A percentile compares a stretch with the other conserved stretches of the same genome.
These are phyloP conservation scores for Penicillium sp. DNA, from an alignment of 2,329 filamentous ascomycete species.

Conservation along the genomic window DNA sequence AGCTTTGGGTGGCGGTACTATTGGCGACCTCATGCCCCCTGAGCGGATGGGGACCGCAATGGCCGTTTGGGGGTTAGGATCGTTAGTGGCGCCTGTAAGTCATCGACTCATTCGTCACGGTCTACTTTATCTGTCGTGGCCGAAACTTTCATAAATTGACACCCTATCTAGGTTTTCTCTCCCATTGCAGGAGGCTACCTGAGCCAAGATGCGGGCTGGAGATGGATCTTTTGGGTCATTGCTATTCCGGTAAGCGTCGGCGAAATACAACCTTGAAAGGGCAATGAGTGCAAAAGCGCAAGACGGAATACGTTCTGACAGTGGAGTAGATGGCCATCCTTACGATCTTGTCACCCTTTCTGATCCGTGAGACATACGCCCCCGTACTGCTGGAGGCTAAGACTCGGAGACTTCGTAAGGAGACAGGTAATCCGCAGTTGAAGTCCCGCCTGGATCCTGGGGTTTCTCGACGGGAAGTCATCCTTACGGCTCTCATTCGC, in stretches of 20 bases:
- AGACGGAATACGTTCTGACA: background rate
- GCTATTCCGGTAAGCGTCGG: background rate
- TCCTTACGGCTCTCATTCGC: background rate
- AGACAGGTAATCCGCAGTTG: background rate
- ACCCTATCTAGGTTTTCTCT: background rate
- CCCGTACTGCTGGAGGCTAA: background rate
- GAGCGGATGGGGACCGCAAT: background rate
- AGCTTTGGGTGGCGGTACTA: background rate
- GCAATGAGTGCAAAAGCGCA: too few relatives aligned
- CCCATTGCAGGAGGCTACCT: background rate
- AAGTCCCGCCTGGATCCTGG: background rate
- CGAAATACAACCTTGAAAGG: too few relatives aligned
- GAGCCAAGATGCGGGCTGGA: background rate
- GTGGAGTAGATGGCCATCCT: background rate
- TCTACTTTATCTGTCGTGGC: too few relatives aligned
- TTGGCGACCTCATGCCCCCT: background rate
- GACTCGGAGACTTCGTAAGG: background rate
- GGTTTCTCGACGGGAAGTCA: background rate
- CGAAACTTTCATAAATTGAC: too few relatives aligned
- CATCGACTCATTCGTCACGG: too few relatives aligned
- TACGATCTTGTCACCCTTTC: background rate
- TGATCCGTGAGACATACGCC: background rate
- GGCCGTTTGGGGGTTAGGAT: background rate
- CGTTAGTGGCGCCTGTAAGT: background rate
- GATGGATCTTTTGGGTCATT: background rate